These are phyloP conservation scores for Septoria petroselini DNA, from an alignment of 2,329 filamentous ascomycete genomes.

Conservation along the genomic window DNA sequence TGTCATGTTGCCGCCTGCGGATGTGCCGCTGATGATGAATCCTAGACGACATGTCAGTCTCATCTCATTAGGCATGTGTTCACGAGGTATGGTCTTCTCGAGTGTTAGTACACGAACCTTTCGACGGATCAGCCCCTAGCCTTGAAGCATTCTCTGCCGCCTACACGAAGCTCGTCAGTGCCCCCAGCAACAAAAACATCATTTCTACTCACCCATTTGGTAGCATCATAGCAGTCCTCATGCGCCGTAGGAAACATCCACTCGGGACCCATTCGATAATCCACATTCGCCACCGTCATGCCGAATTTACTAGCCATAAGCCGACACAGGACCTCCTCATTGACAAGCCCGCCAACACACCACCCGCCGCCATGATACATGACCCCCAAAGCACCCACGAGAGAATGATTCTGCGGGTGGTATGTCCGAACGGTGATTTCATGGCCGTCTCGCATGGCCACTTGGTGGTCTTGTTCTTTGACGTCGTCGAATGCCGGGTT, in stretches of 20 bases:
- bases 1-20: slow-evolving; percentile 53
- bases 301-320: slow-evolving; percentile 40
- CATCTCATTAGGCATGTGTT: too few relatives aligned
- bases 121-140: slow-evolving; percentile 43
- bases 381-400: slow-evolving; percentile 35
- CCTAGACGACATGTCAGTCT: too few relatives aligned
- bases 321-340: slow-evolving; percentile 45
- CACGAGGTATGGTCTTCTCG: too few relatives aligned
- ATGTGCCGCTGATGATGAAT: slow-evolving; percentile 52
- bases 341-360: slow-evolving; percentile 44
- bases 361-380: slow-evolving; percentile 49
- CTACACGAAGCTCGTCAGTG: slow-evolving; percentile 31
- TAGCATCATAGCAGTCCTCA: slow-evolving; percentile 49
- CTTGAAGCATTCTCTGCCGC: slow-evolving; percentile 33
- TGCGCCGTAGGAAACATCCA: slow-evolving; percentile 50
- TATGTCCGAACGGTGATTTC: slow-evolving; percentile 36
- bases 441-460: slow-evolving; percentile 35
- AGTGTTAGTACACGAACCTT: slow-evolving; percentile 39
- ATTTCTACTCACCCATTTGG: slow-evolving; percentile 41
- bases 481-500: slow-evolving; percentile 24
- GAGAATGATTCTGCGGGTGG: slow-evolving; percentile 24
- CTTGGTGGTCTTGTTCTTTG: slow-evolving; percentile 43
- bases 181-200: background rate
- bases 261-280: slow-evolving; percentile 54
- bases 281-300: slow-evolving; percentile 49